phyloP scores from a whole-genome alignment of 805 yeast genomes.

The Candida methanosorbosa region DNA sequence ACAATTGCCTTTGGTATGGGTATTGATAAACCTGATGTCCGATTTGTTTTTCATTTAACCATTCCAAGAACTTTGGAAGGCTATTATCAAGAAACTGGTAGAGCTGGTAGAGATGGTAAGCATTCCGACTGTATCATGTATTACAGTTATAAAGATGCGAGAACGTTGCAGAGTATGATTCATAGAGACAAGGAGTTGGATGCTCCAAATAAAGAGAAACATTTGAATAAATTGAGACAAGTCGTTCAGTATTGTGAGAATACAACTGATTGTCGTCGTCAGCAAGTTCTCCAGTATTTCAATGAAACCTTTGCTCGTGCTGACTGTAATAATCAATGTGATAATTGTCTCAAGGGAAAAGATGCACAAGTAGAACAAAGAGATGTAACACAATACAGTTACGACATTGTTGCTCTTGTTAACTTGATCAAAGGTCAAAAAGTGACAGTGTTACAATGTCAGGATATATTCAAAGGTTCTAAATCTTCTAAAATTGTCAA shows the following conservation, averaged over 20 bases:
- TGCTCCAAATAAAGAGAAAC: slow-evolving; percentile 60
- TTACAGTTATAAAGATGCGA: slow-evolving; percentile 73
- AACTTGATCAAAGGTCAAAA: slow-evolving; percentile 42
- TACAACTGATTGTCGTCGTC: slow-evolving; percentile 80
- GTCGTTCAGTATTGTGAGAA: slow-evolving; percentile 92
- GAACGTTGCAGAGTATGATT: slow-evolving; percentile 67
- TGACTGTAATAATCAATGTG: slow-evolving; percentile 69
- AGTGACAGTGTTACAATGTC: slow-evolving; percentile 73
- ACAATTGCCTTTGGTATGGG: slow-evolving; percentile 99
- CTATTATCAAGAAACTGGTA: slow-evolving; percentile 95
- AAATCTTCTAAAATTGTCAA: slow-evolving; percentile 49
- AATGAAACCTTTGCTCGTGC: slow-evolving; percentile 69
- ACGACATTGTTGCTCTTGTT: slow-evolving; percentile 51
- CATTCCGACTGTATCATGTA: slow-evolving; percentile 77
- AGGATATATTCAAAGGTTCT: slow-evolving; percentile 76
- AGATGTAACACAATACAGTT: slow-evolving; percentile 64
- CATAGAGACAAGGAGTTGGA: slow-evolving; percentile 65
- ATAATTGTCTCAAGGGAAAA: slow-evolving; percentile 58
- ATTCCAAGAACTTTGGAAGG: slow-evolving; percentile 91
- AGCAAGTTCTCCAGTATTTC: slow-evolving; percentile 83
- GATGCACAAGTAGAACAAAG: slow-evolving; percentile 35
- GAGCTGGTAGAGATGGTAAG: slow-evolving; percentile 95
- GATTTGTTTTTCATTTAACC: slow-evolving; percentile 84
- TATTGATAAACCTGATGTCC: slow-evolving; percentile 91
- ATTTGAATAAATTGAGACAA: slow-evolving; percentile 65